A percentile compares a stretch with the other conserved stretches of the same genome.
Evolutionary conservation across 2,329 filamentous ascomycete genomes (phyloP).

Genomic region (Penicillium brasilianum): DNA sequence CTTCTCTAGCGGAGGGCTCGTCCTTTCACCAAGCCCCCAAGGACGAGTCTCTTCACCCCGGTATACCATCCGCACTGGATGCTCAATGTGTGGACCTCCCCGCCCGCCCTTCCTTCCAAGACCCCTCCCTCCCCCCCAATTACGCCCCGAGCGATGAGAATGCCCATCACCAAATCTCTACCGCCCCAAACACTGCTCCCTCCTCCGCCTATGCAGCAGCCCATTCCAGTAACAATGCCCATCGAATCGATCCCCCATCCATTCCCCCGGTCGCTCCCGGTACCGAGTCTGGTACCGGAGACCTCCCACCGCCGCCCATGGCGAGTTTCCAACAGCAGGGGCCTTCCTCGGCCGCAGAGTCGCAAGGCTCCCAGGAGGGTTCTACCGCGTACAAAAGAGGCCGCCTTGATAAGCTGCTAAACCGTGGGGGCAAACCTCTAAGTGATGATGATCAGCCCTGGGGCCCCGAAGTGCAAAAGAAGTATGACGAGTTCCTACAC

Average conservation of each 20-base stretch:
- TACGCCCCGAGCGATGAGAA: conserved; percentile 46
- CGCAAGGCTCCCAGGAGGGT: conserved; percentile 29
- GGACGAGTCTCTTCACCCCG: conserved; percentile 40
- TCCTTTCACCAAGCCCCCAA: conserved; percentile 37
- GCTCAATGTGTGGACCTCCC: conserved; percentile 44
- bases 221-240: conserved; percentile 43
- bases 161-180: conserved; percentile 46
- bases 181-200: conserved; percentile 33
- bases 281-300: conserved; percentile 40
- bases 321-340: conserved; percentile 49
- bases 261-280: conserved; percentile 42
- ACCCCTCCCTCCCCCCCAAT: conserved; percentile 46
- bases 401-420: conserved; percentile 35
- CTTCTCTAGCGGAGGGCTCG: conserved; percentile 33
- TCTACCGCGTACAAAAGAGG: conserved; percentile 30
- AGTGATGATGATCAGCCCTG: conserved; percentile 52
- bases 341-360: conserved; percentile 27
- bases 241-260: conserved; percentile 33
- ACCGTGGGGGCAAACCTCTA: conserved; percentile 27
- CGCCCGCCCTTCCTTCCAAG: conserved; percentile 53
- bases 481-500: conserved; percentile 57
- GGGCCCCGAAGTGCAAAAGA: conserved; percentile 55
- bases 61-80: conserved; percentile 9
- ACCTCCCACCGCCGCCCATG: conserved; percentile 48
- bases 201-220: conserved; percentile 36